Evolutionary conservation across 768 basidiomycete genomes (phyloP).

Genomic region (Psilocybe azurescens): DNA sequence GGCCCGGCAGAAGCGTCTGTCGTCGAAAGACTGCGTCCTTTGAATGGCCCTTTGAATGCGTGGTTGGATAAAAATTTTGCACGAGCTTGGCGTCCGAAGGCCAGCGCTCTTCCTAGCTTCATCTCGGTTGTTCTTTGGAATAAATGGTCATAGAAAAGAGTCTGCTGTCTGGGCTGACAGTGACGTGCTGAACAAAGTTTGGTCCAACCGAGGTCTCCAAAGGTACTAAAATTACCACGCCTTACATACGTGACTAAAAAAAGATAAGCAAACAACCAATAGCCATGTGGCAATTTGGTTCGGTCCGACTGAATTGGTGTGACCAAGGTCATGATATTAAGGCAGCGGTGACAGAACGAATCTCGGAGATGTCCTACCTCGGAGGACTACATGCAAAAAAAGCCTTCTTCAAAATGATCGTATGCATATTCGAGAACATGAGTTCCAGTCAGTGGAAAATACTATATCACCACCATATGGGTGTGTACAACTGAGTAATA

Average conservation of each 20-base stretch:
- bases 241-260: constrained; percentile 1
- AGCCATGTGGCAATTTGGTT: constrained; percentile 12
- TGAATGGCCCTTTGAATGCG: neutral
- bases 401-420: neutral
- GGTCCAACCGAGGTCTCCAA: neutral
- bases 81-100: constrained; percentile 1
- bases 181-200: neutral
- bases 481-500: neutral
- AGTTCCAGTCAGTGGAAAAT: neutral
- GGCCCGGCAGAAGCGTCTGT: constrained; percentile 24
- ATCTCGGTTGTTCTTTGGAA: constrained; percentile 17
- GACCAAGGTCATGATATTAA: neutral
- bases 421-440: neutral
- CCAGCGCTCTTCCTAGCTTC: constrained; percentile 11
- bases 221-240: neutral
- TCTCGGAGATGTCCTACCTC: neutral
- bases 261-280: neutral
- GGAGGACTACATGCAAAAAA: neutral
- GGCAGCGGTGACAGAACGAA: too few species aligned
- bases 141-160: constrained; percentile 4
- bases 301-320: neutral
- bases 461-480: neutral
- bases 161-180: neutral
- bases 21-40: constrained; percentile 14
- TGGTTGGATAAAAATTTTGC: constrained; percentile 5